Evolutionary conservation across 2,329 filamentous ascomycete species (phyloP), one percentile per base, ranked within the genome.

Genomic region (Dactylonectria macrodidyma): DNA sequence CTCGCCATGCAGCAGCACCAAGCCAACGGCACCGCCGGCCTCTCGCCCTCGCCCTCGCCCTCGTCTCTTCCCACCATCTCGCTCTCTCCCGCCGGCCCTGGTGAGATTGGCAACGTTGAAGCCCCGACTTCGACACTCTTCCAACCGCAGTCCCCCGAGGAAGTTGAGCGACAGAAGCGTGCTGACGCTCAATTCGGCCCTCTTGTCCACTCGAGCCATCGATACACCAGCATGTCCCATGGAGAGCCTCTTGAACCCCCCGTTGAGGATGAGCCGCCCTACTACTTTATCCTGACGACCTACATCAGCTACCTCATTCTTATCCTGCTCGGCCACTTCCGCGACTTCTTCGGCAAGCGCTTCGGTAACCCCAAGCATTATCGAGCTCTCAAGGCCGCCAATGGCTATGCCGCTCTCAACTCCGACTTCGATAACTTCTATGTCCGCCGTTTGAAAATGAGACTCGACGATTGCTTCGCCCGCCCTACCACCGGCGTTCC

Each of bases 371-470:
- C 93, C 79, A 92, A 94, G 77, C 80, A 87, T 66, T 98, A 98
- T 82, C 91, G 90, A 78, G 92, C 96, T 76, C 86, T 98, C 77
- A 93, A 93, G 79, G 88, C 92, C 44, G 89, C 90, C 72, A 94
- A 97, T 79, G 96, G 96, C 70, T 98, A 97, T 78, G 96, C 95
- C 11, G 95, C 96, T 2, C 87, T 99, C 72, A 98, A 98, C 82
- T 97, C 95, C 77, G 96, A 99, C 82, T 99, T 99, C 79, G 96
- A 99, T 85, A 98, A 95, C 82, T 99, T 99, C 82, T 99, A 99
- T 83, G 94, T 95, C 65, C 90, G 96, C 65, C 89, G 96, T 68
- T 83, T 99, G 78, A 98, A 99, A 87, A 89, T 95, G 85, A 91
- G 96, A 71, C 94, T 99, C 78, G 97, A 98, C 75, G 96, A 99